Conservation (phyloP, 2,329 filamentous ascomycete genomes). For the Ophiocordyceps sinensis region DNA sequence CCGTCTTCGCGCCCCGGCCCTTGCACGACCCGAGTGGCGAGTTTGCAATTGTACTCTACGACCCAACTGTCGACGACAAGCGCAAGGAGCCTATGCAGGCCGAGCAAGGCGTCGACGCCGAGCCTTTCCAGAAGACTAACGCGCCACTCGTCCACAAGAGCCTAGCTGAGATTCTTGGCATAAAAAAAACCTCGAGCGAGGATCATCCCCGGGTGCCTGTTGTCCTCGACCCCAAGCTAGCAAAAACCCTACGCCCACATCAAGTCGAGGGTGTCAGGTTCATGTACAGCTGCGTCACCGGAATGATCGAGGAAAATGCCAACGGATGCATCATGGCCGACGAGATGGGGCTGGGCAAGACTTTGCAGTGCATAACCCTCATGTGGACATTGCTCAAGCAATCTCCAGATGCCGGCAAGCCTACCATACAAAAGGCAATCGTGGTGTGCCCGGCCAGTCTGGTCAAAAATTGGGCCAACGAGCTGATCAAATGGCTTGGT, state of each 20-base stretch:
- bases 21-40: constrained; percentile 91
- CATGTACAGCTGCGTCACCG: constrained; percentile 86
- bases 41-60: constrained; percentile 90
- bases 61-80: constrained; percentile 84
- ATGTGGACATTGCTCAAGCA: constrained; percentile 97
- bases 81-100: constrained; percentile 32
- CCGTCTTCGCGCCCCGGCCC: constrained; percentile 74
- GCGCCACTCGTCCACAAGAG: constrained; percentile 85
- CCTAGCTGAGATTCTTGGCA: constrained; percentile 81
- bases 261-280: constrained; percentile 98
- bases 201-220: constrained; percentile 85
- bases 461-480: constrained; percentile 96
- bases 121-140: constrained; percentile 44
- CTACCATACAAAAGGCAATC: constrained; percentile 90
- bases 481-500: constrained; percentile 91
- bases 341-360: constrained; percentile 97
- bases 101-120: constrained; percentile 14
- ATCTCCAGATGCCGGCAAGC: constrained; percentile 84
- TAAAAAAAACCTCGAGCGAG: constrained; percentile 76
- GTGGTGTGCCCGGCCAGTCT: constrained; percentile 94
- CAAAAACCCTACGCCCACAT: constrained; percentile 87
- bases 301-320: constrained; percentile 85
- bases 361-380: constrained; percentile 87
- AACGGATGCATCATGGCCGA: constrained; percentile 99
- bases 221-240: constrained; percentile 80